A percentile compares a stretch with the other conserved stretches of the same genome.
These are phyloP conservation scores for Lactarius evosmus DNA, from an alignment of 768 basidiomycete species.

Conservation along the genomic window DNA sequence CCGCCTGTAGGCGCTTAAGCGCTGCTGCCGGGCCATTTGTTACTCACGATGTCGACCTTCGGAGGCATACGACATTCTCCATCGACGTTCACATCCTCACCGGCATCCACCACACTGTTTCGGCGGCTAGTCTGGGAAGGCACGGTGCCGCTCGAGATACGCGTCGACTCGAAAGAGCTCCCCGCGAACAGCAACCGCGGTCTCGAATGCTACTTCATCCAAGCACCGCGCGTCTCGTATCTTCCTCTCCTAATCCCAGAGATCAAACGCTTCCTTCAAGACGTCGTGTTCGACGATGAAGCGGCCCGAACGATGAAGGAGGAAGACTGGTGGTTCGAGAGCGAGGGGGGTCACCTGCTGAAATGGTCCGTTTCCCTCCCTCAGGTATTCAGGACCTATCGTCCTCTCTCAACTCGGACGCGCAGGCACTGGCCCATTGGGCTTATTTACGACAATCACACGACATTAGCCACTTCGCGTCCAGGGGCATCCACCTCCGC, in stretches of 20 bases:
- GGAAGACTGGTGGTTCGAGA: constrained; percentile 98
- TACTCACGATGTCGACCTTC: constrained; percentile 34
- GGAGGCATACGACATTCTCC: constrained; percentile 37
- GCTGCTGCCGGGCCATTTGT: not conserved
- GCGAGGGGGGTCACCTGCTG: constrained; percentile 72
- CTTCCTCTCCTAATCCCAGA: constrained; percentile 89
- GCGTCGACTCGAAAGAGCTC: constrained; percentile 84
- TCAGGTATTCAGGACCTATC: not conserved
- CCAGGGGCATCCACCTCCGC: constrained; percentile 38
- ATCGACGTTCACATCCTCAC: constrained; percentile 44
- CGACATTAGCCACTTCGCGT: constrained; percentile 58
- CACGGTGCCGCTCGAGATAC: constrained; percentile 84
- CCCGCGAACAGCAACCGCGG: constrained; percentile 88
- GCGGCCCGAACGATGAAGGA: constrained; percentile 74
- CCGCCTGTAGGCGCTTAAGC: constrained; percentile 5
- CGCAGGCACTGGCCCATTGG: constrained; percentile 98
- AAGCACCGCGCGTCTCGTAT: constrained; percentile 90
- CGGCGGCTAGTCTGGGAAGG: constrained; percentile 89
- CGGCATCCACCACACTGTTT: constrained; percentile 76
- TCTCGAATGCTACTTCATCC: constrained; percentile 85
- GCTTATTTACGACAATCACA: constrained; percentile 85
- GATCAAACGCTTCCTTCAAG: constrained; percentile 82
- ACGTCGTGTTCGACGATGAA: constrained; percentile 88
- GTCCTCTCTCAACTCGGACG: constrained; percentile 1
- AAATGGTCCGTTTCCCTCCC: constrained; percentile 61